Percentiles rank a stretch among this genome's conserved stretches.
Evolutionary conservation across 257 asterid genomes (phyloP).

Genomic region (Jacaranda mimosifolia): DNA sequence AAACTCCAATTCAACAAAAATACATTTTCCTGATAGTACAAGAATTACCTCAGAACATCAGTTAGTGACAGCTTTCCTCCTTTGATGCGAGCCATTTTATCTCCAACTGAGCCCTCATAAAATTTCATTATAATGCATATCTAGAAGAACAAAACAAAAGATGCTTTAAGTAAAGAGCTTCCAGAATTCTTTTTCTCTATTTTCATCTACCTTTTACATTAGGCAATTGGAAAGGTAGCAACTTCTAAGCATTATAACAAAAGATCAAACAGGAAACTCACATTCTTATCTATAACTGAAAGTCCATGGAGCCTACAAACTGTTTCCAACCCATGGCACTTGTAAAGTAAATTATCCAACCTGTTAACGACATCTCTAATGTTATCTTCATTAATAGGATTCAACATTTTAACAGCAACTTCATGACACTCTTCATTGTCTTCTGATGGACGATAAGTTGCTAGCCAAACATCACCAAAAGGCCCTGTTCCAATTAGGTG

Average conservation of each 20-base stretch:
- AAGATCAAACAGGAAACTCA: constrained; percentile 43
- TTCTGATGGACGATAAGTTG: constrained; percentile 70
- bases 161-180: constrained; percentile 27
- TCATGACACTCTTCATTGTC: constrained; percentile 79
- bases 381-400: constrained; percentile 69
- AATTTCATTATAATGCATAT: constrained; percentile 84
- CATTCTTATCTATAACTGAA: constrained; percentile 72
- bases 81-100: constrained; percentile 71
- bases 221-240: neutral
- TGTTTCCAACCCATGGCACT: constrained; percentile 65
- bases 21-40: constrained; percentile 7
- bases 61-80: constrained; percentile 73
- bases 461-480: constrained; percentile 92
- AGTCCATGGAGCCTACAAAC: constrained; percentile 73
- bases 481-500: constrained; percentile 87
- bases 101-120: constrained; percentile 87
- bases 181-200: neutral
- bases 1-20: constrained; percentile 4
- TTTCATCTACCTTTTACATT: neutral
- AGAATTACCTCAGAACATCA: constrained; percentile 83
- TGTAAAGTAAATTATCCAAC: constrained; percentile 59
- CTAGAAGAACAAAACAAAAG: constrained; percentile 51
- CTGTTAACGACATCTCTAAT: constrained; percentile 54
- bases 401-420: constrained; percentile 85
- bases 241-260: neutral